phyloP scores from a whole-genome alignment of 1,139 yeast genomes.

The Martiniozyma asiatica region DNA sequence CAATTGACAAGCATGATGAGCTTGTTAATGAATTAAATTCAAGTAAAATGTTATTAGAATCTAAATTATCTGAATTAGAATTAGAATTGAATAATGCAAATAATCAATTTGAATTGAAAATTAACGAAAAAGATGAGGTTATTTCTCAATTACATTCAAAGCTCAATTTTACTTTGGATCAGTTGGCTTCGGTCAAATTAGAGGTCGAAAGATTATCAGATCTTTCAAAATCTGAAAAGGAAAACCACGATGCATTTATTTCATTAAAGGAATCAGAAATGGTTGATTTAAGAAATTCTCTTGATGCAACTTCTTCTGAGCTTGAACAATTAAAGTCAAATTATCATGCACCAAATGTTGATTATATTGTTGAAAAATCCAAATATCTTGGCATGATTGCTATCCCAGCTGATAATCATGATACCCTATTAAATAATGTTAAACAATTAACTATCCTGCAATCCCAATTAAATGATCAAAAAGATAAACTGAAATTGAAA shows the following conservation, averaged over 20 bases:
- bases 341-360: neutral
- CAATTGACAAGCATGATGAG: too few relatives aligned
- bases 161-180: neutral
- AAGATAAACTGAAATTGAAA: neutral
- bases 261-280: conserved; percentile 1
- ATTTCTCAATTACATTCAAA: neutral
- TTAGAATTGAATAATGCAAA: too few relatives aligned
- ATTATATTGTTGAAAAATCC: neutral
- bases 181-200: conserved; percentile 6
- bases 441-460: too few relatives aligned
- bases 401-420: conserved; percentile 18
- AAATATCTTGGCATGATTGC: conserved; percentile 16
- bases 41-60: too few relatives aligned
- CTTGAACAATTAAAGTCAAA: conserved; percentile 1
- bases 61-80: too few relatives aligned
- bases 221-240: neutral
- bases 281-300: neutral
- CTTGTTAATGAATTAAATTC: too few relatives aligned
- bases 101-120: too few relatives aligned
- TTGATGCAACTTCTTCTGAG: conserved; percentile 4
- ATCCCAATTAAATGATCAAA: too few relatives aligned
- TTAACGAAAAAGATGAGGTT: too few relatives aligned
- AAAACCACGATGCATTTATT: neutral
- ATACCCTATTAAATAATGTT: neutral
- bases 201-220: neutral